Percentiles rank a stretch among this genome's conserved stretches.
Conservation (phyloP, 2,329 filamentous ascomycete species). For the Neobulgaria alba region DNA sequence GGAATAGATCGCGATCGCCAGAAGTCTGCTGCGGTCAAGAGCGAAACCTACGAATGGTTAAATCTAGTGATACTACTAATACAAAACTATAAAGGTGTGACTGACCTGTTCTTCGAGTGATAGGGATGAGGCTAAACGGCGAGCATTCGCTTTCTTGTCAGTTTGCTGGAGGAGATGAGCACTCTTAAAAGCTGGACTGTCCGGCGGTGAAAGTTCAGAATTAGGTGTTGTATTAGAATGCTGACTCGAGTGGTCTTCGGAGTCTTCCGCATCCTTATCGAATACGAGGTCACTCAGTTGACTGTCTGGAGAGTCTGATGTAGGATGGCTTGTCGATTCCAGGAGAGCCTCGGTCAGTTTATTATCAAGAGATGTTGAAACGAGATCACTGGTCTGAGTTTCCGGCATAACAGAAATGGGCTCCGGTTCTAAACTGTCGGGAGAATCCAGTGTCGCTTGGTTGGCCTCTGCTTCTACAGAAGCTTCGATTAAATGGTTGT, state of each 20-base stretch:
- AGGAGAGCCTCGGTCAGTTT: background rate
- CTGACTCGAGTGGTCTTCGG: conserved; percentile 17
- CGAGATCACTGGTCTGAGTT: background rate
- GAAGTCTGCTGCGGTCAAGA: conserved; percentile 56
- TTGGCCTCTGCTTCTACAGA: too few species aligned
- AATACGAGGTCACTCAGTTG: conserved; percentile 22
- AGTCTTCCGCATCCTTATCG: conserved; percentile 20
- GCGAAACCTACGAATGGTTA: conserved; percentile 39
- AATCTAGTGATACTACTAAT: conserved; percentile 7
- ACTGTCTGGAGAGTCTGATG: conserved; percentile 3
- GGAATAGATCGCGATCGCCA: conserved; percentile 61
- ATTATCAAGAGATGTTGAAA: background rate
- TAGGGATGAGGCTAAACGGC: conserved; percentile 22
- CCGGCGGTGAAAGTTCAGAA: conserved; percentile 24
- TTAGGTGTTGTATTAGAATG: conserved; percentile 21
- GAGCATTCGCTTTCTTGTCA: conserved; percentile 18
- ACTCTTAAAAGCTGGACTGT: conserved; percentile 10
- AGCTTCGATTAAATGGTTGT: too few species aligned
- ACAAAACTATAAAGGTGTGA: background rate
- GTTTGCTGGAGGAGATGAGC: background rate
- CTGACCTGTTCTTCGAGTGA: conserved; percentile 28
- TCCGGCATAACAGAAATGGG: background rate
- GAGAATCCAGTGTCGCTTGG: too few species aligned
- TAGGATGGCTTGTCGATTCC: background rate
- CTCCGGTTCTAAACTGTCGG: too few species aligned